These are phyloP conservation scores for Eucalyptus microcorys DNA, from an alignment of 345 rosid species.

Conservation along the genomic window DNA sequence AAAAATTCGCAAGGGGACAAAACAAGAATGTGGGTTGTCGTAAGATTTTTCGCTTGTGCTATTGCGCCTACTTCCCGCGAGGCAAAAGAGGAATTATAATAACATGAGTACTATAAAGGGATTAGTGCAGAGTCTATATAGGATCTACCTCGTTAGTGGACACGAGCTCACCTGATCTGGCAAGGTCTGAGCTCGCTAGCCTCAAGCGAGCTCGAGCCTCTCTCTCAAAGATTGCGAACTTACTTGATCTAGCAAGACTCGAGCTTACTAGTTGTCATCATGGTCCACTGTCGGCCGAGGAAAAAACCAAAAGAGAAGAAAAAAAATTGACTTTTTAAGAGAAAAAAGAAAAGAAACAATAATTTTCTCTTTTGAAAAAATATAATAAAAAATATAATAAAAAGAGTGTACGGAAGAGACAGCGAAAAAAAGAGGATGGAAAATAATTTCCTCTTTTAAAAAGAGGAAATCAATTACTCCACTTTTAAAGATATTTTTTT, in stretches of 20 bases:
- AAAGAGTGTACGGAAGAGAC: too few species aligned
- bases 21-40: neutral
- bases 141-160: neutral
- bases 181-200: too few species aligned
- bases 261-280: too few species aligned
- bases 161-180: too few species aligned
- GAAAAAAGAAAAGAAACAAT: too few species aligned
- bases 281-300: neutral
- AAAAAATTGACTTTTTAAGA: too few species aligned
- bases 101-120: neutral
- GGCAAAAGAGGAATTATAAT: neutral
- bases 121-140: neutral
- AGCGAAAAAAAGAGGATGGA: neutral
- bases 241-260: fast-evolving
- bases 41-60: neutral
- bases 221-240: too few species aligned
- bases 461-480: too few species aligned
- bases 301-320: too few species aligned
- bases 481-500: neutral
- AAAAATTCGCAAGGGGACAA: neutral
- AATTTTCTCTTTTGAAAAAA: neutral
- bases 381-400: too few species aligned
- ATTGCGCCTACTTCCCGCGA: neutral
- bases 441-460: too few species aligned
- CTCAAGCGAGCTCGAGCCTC: too few species aligned